These are phyloP conservation scores for Penicillium sp. DNA, from an alignment of 2,329 filamentous ascomycete genomes.

Conservation along the genomic window DNA sequence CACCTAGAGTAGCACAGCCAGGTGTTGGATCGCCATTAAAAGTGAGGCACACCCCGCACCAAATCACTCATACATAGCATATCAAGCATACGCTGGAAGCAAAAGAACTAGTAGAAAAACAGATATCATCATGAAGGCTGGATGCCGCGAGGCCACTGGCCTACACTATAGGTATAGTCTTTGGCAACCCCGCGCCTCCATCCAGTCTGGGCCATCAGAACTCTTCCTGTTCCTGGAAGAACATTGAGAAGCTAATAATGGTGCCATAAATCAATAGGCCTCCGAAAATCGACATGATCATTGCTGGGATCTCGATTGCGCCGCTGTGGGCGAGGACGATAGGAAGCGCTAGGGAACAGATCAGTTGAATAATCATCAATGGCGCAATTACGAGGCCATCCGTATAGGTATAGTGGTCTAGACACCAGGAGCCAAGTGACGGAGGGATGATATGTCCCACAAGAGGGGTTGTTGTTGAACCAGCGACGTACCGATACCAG, in stretches of 20 bases:
- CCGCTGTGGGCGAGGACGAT: constrained; percentile 77
- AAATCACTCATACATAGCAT: constrained; percentile 18
- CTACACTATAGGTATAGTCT: background rate
- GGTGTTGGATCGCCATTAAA: constrained; percentile 8
- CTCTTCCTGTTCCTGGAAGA: constrained; percentile 95
- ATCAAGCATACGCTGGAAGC: constrained; percentile 16
- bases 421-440: background rate
- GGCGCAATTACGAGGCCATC: background rate
- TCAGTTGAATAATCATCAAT: constrained; percentile 7
- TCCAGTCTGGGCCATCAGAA: constrained; percentile 49
- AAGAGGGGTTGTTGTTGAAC: constrained; percentile 1
- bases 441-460: background rate
- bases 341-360: constrained; percentile 60
- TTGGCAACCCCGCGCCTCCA: constrained; percentile 2
- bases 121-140: constrained; percentile 12
- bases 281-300: constrained; percentile 89
- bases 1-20: constrained; percentile 16
- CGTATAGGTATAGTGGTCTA: background rate
- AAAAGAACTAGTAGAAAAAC: constrained; percentile 16
- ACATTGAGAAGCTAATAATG: constrained; percentile 95
- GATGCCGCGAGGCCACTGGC: background rate
- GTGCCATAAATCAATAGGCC: constrained; percentile 94
- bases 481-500: constrained; percentile 76
- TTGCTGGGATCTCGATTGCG: constrained; percentile 72
- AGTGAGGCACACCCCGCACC: constrained; percentile 5